These are phyloP conservation scores for Fusarium penzigii DNA, from an alignment of 2,329 filamentous ascomycete genomes.

Conservation along the genomic window DNA sequence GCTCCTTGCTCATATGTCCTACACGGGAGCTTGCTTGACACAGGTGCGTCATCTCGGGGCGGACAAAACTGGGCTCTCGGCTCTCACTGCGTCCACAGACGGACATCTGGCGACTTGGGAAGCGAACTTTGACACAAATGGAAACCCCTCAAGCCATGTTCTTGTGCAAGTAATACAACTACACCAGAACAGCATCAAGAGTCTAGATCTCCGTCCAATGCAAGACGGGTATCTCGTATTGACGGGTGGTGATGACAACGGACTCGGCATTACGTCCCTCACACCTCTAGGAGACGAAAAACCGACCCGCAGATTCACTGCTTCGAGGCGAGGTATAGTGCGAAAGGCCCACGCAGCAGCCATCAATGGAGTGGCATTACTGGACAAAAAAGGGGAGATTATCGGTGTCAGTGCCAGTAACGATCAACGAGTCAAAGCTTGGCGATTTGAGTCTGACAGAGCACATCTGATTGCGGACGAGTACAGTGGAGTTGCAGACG, in stretches of 20 bases:
- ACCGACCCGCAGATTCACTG: slow-evolving; percentile 21
- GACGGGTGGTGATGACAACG: slow-evolving; percentile 88
- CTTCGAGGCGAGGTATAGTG: slow-evolving; percentile 29
- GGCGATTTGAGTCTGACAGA: slow-evolving; percentile 39
- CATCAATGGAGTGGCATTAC: slow-evolving; percentile 58
- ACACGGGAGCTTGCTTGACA: slow-evolving; percentile 76
- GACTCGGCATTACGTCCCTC: slow-evolving; percentile 59
- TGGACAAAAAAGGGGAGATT: slow-evolving; percentile 25
- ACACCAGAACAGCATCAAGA: slow-evolving; percentile 83
- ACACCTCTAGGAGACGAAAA: slow-evolving; percentile 14
- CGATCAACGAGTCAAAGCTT: slow-evolving; percentile 61
- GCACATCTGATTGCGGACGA: slow-evolving; percentile 48
- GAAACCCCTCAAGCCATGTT: slow-evolving; percentile 18
- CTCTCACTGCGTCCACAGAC: slow-evolving; percentile 79
- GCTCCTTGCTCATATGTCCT: slow-evolving; percentile 55
- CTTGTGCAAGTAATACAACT: slow-evolving; percentile 45
- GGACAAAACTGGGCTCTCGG: slow-evolving; percentile 30
- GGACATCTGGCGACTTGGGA: slow-evolving; percentile 59
- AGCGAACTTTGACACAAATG: slow-evolving; percentile 15
- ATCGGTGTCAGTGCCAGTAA: slow-evolving; percentile 54
- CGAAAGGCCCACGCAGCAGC: slow-evolving; percentile 69
- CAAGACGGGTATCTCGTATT: slow-evolving; percentile 52
- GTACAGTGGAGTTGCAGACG: slow-evolving; percentile 62
- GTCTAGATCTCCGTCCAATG: slow-evolving; percentile 47
- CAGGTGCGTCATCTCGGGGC: slow-evolving; percentile 53